A percentile compares a stretch with the other conserved stretches of the same genome.
These are phyloP conservation scores for Crithidia acanthocephali DNA, from an alignment of 208 protist species.

Conservation along the genomic window DNA sequence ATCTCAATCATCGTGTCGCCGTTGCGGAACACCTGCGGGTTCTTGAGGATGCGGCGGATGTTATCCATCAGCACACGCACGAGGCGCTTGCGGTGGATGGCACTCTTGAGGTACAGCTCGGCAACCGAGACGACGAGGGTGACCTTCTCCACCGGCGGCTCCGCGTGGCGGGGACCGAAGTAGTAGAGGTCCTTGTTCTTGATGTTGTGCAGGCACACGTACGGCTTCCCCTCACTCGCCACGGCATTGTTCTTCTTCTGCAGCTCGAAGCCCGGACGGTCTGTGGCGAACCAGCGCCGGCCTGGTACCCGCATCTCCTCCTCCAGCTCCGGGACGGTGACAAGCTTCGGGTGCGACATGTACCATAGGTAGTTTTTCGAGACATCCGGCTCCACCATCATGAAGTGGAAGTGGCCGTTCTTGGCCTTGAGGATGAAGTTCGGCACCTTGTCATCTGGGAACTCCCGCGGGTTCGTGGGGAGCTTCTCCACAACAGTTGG, in stretches of 20 bases:
- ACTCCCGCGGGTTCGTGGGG: slow-evolving; percentile 53
- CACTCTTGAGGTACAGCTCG: slow-evolving; percentile 82
- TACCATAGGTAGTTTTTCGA: slow-evolving; percentile 74
- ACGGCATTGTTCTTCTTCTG: slow-evolving; percentile 58
- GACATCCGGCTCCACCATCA: slow-evolving; percentile 54
- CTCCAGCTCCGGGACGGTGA: slow-evolving; percentile 45
- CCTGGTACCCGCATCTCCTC: slow-evolving; percentile 63
- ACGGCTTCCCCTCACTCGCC: slow-evolving; percentile 62
- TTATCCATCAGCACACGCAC: slow-evolving; percentile 64
- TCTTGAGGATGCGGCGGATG: slow-evolving; percentile 67
- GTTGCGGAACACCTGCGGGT: slow-evolving; percentile 67
- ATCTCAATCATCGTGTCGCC: slow-evolving; percentile 80
- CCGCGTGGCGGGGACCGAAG: slow-evolving; percentile 64
- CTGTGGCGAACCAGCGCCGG: slow-evolving; percentile 77
- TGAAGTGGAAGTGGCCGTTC: slow-evolving; percentile 71
- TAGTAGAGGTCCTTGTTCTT: slow-evolving; percentile 49
- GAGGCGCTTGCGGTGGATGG: slow-evolving; percentile 71
- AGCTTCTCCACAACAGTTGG: slow-evolving; percentile 18
- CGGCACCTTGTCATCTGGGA: slow-evolving; percentile 46
- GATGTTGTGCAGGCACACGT: slow-evolving; percentile 73
- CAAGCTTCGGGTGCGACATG: slow-evolving; percentile 57
- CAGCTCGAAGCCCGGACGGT: slow-evolving; percentile 54
- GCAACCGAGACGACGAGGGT: slow-evolving; percentile 81
- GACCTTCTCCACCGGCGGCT: slow-evolving; percentile 49
- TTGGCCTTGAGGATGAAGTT: slow-evolving; percentile 70